Evolutionary conservation across 164 flowering plant species (phyloP).

Genomic region (Dillenia turbinata): DNA sequence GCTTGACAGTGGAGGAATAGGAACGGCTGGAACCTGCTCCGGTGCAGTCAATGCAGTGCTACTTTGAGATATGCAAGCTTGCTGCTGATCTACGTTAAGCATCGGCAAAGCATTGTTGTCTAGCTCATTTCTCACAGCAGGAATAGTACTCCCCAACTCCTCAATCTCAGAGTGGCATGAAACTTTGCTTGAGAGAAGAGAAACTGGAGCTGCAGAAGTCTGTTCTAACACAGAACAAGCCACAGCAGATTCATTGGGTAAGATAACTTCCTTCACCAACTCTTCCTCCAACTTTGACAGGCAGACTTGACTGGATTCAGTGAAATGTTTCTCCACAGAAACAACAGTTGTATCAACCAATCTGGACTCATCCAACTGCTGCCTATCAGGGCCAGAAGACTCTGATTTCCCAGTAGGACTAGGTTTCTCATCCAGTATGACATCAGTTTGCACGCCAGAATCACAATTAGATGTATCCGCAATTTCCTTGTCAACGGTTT

Average conservation of each 20-base stretch:
- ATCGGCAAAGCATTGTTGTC: conserved; percentile 12
- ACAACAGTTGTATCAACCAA: too few relatives aligned
- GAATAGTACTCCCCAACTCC: not conserved
- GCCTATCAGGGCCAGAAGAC: not conserved
- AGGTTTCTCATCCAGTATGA: not conserved
- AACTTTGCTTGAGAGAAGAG: not conserved
- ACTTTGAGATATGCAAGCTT: conserved; percentile 1
- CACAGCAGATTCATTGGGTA: not conserved
- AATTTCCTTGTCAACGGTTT: conserved; percentile 4
- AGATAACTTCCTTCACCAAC: not conserved
- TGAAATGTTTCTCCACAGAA: too few relatives aligned
- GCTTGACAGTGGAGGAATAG: too few relatives aligned
- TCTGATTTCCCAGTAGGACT: not conserved
- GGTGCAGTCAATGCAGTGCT: too few relatives aligned
- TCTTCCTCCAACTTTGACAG: too few relatives aligned
- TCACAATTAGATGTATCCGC: not conserved
- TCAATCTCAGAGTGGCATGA: not conserved
- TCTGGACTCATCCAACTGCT: not conserved
- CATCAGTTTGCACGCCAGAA: not conserved
- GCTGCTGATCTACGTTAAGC: conserved; percentile 2
- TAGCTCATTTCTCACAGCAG: conserved; percentile 8
- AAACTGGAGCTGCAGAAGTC: not conserved
- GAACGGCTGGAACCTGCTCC: too few relatives aligned
- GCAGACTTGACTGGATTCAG: too few relatives aligned
- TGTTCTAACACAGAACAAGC: conserved; percentile 3